Evolutionary conservation across 805 yeast species (phyloP).

Genomic region (Ogataea trehalophila): DNA sequence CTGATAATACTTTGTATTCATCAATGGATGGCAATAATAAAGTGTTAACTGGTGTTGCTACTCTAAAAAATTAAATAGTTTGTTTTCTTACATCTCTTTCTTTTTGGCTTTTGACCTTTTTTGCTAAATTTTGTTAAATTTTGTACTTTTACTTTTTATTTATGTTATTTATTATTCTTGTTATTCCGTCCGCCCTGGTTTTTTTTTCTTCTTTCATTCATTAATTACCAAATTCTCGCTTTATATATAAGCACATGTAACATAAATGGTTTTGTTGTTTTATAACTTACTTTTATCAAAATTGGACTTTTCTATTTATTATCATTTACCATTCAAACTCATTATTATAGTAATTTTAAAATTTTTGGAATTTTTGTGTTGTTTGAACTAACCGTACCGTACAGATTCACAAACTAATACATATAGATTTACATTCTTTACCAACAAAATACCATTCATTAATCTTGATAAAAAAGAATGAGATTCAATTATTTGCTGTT

Average conservation of each 20-base stretch:
- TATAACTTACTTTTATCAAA: background rate
- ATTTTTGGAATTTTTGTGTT: too few species aligned
- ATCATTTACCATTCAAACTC: too few species aligned
- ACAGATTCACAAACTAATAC: too few species aligned
- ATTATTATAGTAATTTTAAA: too few species aligned
- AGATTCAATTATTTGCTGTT: background rate
- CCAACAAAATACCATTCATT: background rate
- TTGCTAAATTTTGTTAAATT: background rate
- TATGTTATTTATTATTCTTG: background rate
- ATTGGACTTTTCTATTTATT: too few species aligned
- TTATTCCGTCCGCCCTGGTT: background rate
- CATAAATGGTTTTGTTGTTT: background rate
- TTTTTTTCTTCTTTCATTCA: background rate
- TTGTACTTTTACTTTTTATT: background rate
- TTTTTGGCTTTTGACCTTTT: background rate
- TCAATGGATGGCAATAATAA: background rate
- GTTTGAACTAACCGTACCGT: too few species aligned
- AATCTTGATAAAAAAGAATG: too few species aligned
- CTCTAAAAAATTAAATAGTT: background rate
- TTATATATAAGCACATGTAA: background rate
- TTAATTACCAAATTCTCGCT: too few species aligned
- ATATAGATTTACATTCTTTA: background rate
- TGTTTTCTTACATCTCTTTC: background rate
- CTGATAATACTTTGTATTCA: conserved; percentile 17
- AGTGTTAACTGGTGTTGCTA: background rate